Conservation (phyloP, 2,329 filamentous ascomycete genomes). For the Diaporthe sp. region DNA sequence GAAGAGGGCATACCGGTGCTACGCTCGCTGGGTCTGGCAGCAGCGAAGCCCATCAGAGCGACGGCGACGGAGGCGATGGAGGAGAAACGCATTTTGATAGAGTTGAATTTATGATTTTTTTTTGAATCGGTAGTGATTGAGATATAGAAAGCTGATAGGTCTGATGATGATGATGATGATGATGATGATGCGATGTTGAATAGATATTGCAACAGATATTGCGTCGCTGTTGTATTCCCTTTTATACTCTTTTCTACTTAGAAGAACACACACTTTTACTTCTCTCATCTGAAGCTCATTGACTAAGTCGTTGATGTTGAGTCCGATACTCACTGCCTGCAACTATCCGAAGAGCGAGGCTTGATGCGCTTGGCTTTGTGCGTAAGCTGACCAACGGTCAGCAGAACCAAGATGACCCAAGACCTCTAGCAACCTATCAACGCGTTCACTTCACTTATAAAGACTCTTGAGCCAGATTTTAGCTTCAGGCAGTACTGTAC, state of each 20-base stretch:
- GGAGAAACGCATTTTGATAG: constrained; percentile 3
- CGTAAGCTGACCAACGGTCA: constrained; percentile 16
- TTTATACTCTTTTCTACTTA: constrained; percentile 13
- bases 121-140: too few species aligned
- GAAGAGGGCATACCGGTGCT: background rate
- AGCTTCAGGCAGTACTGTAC: background rate
- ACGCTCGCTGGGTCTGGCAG: constrained; percentile 5
- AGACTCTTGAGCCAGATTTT: background rate
- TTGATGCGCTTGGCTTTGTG: background rate
- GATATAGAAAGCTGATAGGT: background rate
- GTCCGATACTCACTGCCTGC: background rate
- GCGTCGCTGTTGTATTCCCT: background rate
- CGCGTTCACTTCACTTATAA: background rate
- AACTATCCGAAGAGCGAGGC: background rate
- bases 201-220: background rate
- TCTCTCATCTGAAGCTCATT: background rate
- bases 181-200: constrained; percentile 12
- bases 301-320: background rate
- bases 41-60: constrained; percentile 1
- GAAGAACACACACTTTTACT: background rate
- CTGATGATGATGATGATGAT: background rate
- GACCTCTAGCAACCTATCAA: background rate
- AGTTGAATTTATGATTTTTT: background rate
- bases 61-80: constrained; percentile 11
- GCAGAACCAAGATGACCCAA: constrained; percentile 1